phyloP scores from a whole-genome alignment of 805 yeast genomes.

The Grigorovia yakushimaensis region DNA sequence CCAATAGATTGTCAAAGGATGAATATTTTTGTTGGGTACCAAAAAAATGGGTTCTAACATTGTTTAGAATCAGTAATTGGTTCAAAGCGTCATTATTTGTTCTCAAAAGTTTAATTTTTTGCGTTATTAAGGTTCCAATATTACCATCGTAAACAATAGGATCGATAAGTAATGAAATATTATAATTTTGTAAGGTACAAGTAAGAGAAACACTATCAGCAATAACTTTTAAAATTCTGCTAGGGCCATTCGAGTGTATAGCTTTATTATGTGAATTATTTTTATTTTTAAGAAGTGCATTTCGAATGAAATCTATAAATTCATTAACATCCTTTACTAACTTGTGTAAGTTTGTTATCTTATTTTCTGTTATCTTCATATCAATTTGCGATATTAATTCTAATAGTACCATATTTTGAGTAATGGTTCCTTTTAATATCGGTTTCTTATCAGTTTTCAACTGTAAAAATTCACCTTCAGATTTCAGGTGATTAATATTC shows the following conservation, averaged over 20 bases:
- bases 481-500: conserved; percentile 2
- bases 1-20: not conserved
- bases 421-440: conserved; percentile 1
- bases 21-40: not conserved
- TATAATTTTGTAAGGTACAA: not conserved
- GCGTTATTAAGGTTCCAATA: not conserved
- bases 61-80: conserved; percentile 1
- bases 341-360: not conserved
- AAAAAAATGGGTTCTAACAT: not conserved
- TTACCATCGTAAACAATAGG: conserved; percentile 1
- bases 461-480: conserved; percentile 1
- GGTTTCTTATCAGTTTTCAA: conserved; percentile 1
- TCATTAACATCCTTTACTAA: not conserved
- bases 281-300: not conserved
- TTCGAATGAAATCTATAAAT: not conserved
- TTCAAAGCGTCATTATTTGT: not conserved
- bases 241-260: not conserved
- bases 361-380: conserved; percentile 1
- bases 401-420: not conserved
- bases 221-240: not conserved
- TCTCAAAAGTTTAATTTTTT: not conserved
- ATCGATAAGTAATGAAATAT: conserved; percentile 4
- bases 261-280: not conserved
- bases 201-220: conserved; percentile 2
- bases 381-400: not conserved